Percentiles rank a stretch among this genome's conserved stretches.
phyloP scores from a whole-genome alignment of 139 green algal species.

The Tetradesmus lagerheimii region DNA sequence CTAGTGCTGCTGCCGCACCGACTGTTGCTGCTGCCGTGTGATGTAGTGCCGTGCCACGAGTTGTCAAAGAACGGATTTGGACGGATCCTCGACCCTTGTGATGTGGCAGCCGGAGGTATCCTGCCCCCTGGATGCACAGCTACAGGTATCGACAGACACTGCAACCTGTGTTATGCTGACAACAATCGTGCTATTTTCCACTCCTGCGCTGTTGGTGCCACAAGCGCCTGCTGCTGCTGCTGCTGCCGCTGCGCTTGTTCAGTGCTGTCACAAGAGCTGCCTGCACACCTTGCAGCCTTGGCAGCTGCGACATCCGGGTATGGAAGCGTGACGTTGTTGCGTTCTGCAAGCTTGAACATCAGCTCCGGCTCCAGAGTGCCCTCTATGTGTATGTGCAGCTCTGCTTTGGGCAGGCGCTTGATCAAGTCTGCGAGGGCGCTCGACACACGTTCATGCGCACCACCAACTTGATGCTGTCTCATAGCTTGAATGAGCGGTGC shows the following conservation, averaged over 20 bases:
- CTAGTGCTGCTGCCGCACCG: not conserved
- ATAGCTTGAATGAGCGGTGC: not conserved
- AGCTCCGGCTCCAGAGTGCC: conserved; percentile 68
- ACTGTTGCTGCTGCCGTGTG: not conserved
- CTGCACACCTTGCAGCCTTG: conserved; percentile 32
- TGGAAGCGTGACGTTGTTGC: conserved; percentile 60
- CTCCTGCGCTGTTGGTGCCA: too few relatives aligned
- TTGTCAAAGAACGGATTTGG: too few relatives aligned
- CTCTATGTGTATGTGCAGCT: conserved; percentile 72
- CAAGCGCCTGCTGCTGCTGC: not conserved
- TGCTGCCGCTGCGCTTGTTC: not conserved
- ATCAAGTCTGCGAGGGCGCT: conserved; percentile 45
- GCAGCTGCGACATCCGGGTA: conserved; percentile 45
- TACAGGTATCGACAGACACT: too few relatives aligned
- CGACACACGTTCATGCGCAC: not conserved
- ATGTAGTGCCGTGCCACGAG: too few relatives aligned
- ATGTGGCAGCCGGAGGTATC: too few relatives aligned
- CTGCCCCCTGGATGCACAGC: too few relatives aligned
- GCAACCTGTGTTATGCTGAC: too few relatives aligned
- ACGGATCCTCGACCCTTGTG: too few relatives aligned
- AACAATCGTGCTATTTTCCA: too few relatives aligned
- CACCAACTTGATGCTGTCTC: not conserved
- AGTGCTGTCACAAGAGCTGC: not conserved
- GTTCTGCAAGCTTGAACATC: conserved; percentile 58
- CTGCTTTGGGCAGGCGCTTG: conserved; percentile 56